These are phyloP conservation scores for Novymonas esmeraldas DNA, from an alignment of 208 protist genomes.

Conservation along the genomic window DNA sequence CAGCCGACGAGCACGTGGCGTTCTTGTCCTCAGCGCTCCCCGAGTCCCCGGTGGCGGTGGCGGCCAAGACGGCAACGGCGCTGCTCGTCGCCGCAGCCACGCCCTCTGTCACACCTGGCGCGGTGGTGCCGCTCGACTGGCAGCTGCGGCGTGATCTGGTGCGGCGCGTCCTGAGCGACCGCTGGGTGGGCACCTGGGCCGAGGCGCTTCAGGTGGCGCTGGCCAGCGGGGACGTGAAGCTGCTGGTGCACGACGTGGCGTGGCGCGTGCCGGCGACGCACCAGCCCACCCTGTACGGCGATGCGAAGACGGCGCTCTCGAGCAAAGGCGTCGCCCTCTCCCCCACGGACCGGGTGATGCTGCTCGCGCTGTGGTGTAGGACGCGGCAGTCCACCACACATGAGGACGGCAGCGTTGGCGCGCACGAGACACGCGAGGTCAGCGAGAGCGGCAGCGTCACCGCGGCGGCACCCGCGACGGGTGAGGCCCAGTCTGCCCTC, in stretches of 20 bases:
- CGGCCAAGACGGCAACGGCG: constrained; percentile 14
- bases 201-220: constrained; percentile 58
- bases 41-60: not conserved
- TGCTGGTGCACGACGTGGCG: constrained; percentile 40
- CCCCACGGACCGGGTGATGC: constrained; percentile 32
- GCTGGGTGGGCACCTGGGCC: constrained; percentile 71
- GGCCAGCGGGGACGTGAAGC: constrained; percentile 32
- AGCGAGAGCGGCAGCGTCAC: not conserved
- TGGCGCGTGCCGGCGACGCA: constrained; percentile 36
- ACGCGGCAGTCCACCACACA: not conserved
- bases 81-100: constrained; percentile 19
- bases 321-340: constrained; percentile 24
- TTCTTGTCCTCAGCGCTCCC: constrained; percentile 20
- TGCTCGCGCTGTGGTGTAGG: constrained; percentile 25
- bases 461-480: constrained; percentile 2
- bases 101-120: constrained; percentile 3
- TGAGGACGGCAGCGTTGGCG: not conserved
- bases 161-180: constrained; percentile 44
- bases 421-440: not conserved
- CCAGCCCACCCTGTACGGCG: constrained; percentile 33
- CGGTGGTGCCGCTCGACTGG: constrained; percentile 44
- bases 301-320: constrained; percentile 15
- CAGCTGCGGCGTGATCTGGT: constrained; percentile 31
- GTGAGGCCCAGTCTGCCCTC: not conserved
- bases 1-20: constrained; percentile 20